Evolutionary conservation across 495 filamentous ascomycete genomes (phyloP), one percentile per base, ranked within the genome.

Genomic region (Aspergillus leporis): DNA sequence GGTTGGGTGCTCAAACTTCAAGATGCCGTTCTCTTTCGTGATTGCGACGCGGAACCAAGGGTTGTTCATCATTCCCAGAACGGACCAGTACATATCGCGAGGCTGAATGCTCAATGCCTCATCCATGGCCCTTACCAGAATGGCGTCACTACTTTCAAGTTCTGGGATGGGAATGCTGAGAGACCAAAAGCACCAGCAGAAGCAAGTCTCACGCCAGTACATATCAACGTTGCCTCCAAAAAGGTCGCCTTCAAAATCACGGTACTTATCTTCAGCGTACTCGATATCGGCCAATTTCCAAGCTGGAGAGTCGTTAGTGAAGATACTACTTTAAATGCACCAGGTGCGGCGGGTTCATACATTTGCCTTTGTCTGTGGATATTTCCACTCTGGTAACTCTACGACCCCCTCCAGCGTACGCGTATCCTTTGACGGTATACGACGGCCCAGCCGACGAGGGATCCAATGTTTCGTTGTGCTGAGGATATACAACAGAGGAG

Each of bases 31-130:
- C 61, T 96, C 90, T 57, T 87, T 87, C 43, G 82, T 85, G 57
- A 98, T 90, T 5, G 85, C 82, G 6, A 98, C 81, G 16, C 93
- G 80, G 70, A 87, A 98, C 93, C 93, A 98, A 7, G 92, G 89
- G 66, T 96, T 97, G 69, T 98, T 96, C 93, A 98, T 98, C 93
- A 98, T 98, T 0, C 93, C 93, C 43, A 97, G 75, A 18, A 97
- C 93, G 56, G 84, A 90, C 93, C 93, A 98, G 73, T 98, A 98
- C 89, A 96, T 96, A 64, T 98, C 93, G 58, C 89, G 80, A 6
- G 93, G 93, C 67, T 96, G 92, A 0, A 91, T 77, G 64, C 87
- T 89, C 85, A 98, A 85, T 31, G 88, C 84, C 49, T 98, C 93
- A 66, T 98, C 93, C 90, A 96, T 96, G 4, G 90, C 90, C 49